Evolutionary conservation across 495 filamentous ascomycete species (phyloP).

Genomic region (Penicillium crystallinum): DNA sequence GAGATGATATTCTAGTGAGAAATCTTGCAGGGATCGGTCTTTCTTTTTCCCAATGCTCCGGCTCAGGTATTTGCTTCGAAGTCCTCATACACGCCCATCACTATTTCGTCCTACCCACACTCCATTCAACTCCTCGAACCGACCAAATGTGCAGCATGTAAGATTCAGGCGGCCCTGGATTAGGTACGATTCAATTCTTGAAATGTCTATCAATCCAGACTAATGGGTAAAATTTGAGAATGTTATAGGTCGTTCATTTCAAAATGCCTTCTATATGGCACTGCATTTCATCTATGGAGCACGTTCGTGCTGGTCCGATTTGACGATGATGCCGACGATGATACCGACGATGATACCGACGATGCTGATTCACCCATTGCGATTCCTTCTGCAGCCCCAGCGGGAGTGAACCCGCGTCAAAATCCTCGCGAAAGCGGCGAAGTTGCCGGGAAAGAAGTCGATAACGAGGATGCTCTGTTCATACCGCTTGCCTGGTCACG

Average conservation of each 20-base stretch:
- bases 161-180: constrained; percentile 38
- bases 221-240: too few species aligned
- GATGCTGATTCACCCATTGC: constrained; percentile 11
- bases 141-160: constrained; percentile 30
- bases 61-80: constrained; percentile 29
- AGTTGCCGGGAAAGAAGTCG: constrained; percentile 26
- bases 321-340: constrained; percentile 29
- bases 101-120: constrained; percentile 18
- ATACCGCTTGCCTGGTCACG: constrained; percentile 58
- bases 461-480: constrained; percentile 46
- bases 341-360: constrained; percentile 17
- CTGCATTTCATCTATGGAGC: constrained; percentile 37
- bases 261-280: constrained; percentile 30
- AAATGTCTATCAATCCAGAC: not conserved
- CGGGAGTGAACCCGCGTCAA: not conserved
- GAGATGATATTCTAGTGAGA: constrained; percentile 10
- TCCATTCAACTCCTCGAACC: constrained; percentile 4
- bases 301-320: constrained; percentile 37
- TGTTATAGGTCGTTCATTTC: constrained; percentile 26
- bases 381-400: not conserved
- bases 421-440: not conserved
- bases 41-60: constrained; percentile 36
- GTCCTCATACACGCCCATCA: constrained; percentile 18
- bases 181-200: constrained; percentile 21
- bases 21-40: constrained; percentile 8